Conservation (phyloP, 2,329 filamentous ascomycete species). For the Rhynchosporium graminicola region DNA sequence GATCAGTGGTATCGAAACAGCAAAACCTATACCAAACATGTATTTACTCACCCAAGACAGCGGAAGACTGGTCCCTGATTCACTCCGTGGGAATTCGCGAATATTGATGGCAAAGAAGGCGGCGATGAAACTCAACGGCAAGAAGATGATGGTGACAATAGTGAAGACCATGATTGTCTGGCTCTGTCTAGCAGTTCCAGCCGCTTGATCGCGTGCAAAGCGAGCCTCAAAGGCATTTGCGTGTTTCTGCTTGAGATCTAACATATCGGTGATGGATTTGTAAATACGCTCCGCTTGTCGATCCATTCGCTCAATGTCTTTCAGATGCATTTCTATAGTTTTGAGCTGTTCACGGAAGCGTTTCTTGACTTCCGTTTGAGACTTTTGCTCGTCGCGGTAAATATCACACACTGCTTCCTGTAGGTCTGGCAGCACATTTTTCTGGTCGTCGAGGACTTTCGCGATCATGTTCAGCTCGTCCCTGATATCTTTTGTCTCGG, state of each 20-base stretch:
- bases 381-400: conserved; percentile 28
- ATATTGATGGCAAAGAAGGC: conserved; percentile 37
- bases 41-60: conserved; percentile 35
- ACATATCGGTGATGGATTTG: conserved; percentile 65
- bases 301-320: conserved; percentile 66
- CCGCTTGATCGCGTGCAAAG: conserved; percentile 36
- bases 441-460: conserved; percentile 43
- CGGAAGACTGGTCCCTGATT: conserved; percentile 24
- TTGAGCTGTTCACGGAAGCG: conserved; percentile 30
- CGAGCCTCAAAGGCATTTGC: conserved; percentile 38
- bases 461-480: conserved; percentile 52
- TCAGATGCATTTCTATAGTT: conserved; percentile 29
- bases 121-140: conserved; percentile 37
- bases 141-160: conserved; percentile 40
- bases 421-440: conserved; percentile 30
- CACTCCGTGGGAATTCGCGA: conserved; percentile 26
- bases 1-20: conserved; percentile 33
- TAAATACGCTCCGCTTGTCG: conserved; percentile 77
- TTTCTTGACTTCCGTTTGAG: conserved; percentile 33
- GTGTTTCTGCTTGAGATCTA: conserved; percentile 44
- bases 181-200: conserved; percentile 34
- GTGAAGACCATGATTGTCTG: conserved; percentile 41
- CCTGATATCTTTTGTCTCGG: conserved; percentile 49
- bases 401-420: conserved; percentile 34
- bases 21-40: conserved; percentile 36